phyloP scores from a whole-genome alignment of 352 stramenopile species.

The Globisporangium barbulae region DNA sequence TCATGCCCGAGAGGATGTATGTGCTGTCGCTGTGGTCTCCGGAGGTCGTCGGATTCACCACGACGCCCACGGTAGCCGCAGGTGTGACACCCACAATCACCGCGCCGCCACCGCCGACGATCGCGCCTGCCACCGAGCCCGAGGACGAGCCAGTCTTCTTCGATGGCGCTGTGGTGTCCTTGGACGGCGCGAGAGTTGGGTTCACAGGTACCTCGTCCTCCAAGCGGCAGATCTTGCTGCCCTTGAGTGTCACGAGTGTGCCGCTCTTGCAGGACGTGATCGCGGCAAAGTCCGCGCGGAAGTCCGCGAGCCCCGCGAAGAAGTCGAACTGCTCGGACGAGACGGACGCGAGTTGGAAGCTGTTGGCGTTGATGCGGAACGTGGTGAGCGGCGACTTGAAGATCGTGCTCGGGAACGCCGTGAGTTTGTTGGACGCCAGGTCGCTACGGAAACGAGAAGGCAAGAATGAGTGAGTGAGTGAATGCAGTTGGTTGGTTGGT shows the following conservation, averaged over 20 bases:
- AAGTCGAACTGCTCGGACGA: conserved; percentile 63
- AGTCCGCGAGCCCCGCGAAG: conserved; percentile 54
- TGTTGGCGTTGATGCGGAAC: conserved; percentile 45
- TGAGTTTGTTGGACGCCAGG: conserved; percentile 47
- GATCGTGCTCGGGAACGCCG: conserved; percentile 39
- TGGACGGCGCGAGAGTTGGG: conserved; percentile 22
- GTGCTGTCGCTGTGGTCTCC: conserved; percentile 33
- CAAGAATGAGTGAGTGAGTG: neutral
- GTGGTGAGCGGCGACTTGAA: conserved; percentile 47
- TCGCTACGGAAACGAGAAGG: conserved; percentile 28
- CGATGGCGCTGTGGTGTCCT: conserved; percentile 19
- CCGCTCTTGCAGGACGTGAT: conserved; percentile 40
- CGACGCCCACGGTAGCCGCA: conserved; percentile 31
- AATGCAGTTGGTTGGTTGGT: neutral
- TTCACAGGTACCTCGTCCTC: conserved; percentile 29
- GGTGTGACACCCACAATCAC: conserved; percentile 7
- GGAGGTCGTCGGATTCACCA: conserved; percentile 21
- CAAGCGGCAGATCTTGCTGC: conserved; percentile 49
- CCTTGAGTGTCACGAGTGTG: conserved; percentile 56
- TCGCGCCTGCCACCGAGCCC: neutral
- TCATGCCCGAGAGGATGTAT: conserved; percentile 42
- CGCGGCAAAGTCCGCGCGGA: conserved; percentile 49
- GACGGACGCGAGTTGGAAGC: conserved; percentile 52
- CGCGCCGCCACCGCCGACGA: neutral
- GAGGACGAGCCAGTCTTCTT: conserved; percentile 5